Evolutionary conservation across 2,329 filamentous ascomycete species (phyloP).

Genomic region (Teratosphaeria nubilosa): DNA sequence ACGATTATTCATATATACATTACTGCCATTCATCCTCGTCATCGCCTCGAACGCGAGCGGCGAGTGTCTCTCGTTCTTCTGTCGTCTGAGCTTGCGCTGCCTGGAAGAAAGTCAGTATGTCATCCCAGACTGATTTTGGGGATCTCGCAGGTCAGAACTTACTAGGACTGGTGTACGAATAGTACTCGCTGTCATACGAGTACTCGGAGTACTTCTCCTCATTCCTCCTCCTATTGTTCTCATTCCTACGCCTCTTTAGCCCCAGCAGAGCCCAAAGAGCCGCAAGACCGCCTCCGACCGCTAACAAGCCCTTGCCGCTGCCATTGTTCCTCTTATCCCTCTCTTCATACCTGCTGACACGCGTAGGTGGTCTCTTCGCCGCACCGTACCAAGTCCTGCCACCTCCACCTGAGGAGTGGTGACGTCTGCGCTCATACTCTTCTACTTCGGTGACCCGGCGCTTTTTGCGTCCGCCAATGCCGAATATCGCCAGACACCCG

Average conservation of each 20-base stretch:
- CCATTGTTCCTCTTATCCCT: constrained; percentile 27
- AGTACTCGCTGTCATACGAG: constrained; percentile 35
- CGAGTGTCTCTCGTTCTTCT: constrained; percentile 31
- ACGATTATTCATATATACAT: background rate
- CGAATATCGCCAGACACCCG: constrained; percentile 50
- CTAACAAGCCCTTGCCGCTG: constrained; percentile 23
- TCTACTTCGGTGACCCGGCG: constrained; percentile 48
- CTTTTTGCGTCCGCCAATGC: constrained; percentile 38
- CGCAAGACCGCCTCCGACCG: constrained; percentile 33
- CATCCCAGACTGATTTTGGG: background rate
- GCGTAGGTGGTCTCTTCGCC: constrained; percentile 10
- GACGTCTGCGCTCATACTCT: constrained; percentile 51
- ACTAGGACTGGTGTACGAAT: constrained; percentile 34
- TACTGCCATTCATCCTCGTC: background rate
- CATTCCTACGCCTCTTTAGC: constrained; percentile 34
- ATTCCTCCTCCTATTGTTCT: constrained; percentile 16
- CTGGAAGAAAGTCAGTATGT: constrained; percentile 15
- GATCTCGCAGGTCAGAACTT: constrained; percentile 20
- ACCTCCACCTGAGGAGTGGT: constrained; percentile 41
- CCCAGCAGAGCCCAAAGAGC: constrained; percentile 36
- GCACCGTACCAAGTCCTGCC: constrained; percentile 41
- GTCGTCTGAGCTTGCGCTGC: constrained; percentile 38
- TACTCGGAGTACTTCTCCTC: constrained; percentile 35
- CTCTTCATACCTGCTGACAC: constrained; percentile 25
- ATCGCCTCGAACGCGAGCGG: constrained; percentile 10